A percentile compares a stretch with the other conserved stretches of the same genome.
phyloP scores from a whole-genome alignment of 306 rosid species.

The Corylus avellana region DNA sequence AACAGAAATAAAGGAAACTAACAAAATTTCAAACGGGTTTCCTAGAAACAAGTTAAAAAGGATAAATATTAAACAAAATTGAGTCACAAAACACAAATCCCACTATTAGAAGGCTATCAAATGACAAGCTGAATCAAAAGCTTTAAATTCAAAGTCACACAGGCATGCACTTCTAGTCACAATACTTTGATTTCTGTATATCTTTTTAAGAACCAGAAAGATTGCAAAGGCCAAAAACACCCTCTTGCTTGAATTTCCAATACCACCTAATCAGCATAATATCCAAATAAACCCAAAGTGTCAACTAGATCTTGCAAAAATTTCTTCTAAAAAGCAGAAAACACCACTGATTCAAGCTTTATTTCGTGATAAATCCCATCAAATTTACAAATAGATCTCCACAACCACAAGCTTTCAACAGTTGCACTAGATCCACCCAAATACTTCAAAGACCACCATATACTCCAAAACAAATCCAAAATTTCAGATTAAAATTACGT shows the following conservation, averaged over 20 bases:
- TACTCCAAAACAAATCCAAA: neutral
- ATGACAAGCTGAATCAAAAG: neutral
- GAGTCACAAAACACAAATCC: neutral
- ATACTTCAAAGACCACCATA: neutral
- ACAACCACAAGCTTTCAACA: neutral
- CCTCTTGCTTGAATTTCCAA: slow-evolving; percentile 30
- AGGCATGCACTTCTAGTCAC: neutral
- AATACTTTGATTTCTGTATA: neutral
- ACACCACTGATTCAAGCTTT: slow-evolving; percentile 2
- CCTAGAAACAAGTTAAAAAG: neutral
- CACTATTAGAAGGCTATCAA: neutral
- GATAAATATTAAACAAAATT: neutral
- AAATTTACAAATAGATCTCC: neutral
- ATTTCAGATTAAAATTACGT: neutral
- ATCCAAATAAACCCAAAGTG: slow-evolving; percentile 6
- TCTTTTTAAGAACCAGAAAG: neutral
- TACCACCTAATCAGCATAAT: slow-evolving; percentile 41
- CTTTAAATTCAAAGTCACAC: neutral
- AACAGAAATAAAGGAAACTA: neutral
- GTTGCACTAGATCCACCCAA: neutral
- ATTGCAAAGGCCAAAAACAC: neutral
- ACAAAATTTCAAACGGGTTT: neutral
- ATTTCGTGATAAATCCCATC: neutral
- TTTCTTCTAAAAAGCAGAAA: neutral
- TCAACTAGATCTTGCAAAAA: neutral